Evolutionary conservation across 306 rosid genomes (phyloP).

Genomic region (Lotus japonicus): DNA sequence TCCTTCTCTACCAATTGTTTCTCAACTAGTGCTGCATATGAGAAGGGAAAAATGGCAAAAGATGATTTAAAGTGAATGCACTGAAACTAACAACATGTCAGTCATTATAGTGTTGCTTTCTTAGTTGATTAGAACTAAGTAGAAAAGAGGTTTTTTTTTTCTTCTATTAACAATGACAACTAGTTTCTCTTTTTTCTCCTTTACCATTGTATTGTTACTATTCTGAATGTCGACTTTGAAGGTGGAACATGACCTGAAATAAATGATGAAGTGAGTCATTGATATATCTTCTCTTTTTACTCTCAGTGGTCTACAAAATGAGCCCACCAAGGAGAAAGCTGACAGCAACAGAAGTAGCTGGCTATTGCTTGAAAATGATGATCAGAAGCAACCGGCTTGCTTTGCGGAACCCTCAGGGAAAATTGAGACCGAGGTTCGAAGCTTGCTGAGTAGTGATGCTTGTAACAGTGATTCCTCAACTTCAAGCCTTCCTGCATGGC

Average conservation of each 20-base stretch:
- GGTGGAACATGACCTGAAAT: slow-evolving; percentile 8
- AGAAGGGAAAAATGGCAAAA: slow-evolving; percentile 13
- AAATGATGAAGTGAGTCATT: slow-evolving; percentile 6
- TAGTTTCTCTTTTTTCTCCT: slow-evolving; percentile 9
- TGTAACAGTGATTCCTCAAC: slow-evolving; percentile 55
- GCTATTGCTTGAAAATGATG: slow-evolving; percentile 34
- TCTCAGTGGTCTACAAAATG: slow-evolving; percentile 55
- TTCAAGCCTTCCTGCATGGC: slow-evolving; percentile 96
- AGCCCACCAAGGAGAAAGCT: slow-evolving; percentile 40
- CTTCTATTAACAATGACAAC: background rate
- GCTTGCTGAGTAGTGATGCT: slow-evolving; percentile 40
- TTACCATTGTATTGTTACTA: slow-evolving; percentile 15
- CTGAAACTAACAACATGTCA: slow-evolving; percentile 22
- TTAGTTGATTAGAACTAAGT: slow-evolving; percentile 20
- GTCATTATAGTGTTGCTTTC: slow-evolving; percentile 23
- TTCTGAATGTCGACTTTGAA: slow-evolving; percentile 13
- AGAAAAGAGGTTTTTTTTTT: slow-evolving; percentile 12
- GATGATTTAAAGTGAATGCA: slow-evolving; percentile 21
- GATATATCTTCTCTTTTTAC: slow-evolving; percentile 10
- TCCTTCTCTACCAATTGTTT: slow-evolving; percentile 9
- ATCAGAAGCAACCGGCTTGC: slow-evolving; percentile 34
- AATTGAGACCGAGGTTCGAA: slow-evolving; percentile 53
- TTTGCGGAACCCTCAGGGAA: slow-evolving; percentile 49
- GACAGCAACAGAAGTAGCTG: slow-evolving; percentile 44
- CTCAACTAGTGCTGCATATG: background rate